A percentile compares a stretch with the other conserved stretches of the same genome.
These are phyloP conservation scores for Ascochyta pisi DNA, from an alignment of 2,329 filamentous ascomycete genomes.

Conservation along the genomic window DNA sequence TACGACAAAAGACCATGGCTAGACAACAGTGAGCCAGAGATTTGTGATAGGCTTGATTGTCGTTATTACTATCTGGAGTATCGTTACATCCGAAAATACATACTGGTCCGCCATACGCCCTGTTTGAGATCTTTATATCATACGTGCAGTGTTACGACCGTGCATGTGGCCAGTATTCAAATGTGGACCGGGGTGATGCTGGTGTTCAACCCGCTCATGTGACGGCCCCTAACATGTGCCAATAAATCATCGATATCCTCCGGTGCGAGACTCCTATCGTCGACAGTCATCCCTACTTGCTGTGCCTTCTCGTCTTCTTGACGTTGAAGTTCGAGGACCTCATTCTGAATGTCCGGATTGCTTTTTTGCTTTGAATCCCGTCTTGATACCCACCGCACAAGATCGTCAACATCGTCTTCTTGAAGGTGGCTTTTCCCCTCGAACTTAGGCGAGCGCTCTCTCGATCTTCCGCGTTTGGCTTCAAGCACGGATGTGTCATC, in stretches of 20 bases:
- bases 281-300: conserved; percentile 27
- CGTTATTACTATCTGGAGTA: no score
- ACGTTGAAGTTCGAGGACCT: background rate
- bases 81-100: background rate
- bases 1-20: no score
- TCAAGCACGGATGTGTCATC: conserved; percentile 11
- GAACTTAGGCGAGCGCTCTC: conserved; percentile 9
- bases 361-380: conserved; percentile 12
- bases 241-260: conserved; percentile 20
- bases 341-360: conserved; percentile 1
- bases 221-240: conserved; percentile 7
- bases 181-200: conserved; percentile 12
- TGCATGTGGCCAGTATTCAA: background rate
- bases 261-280: conserved; percentile 21
- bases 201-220: background rate
- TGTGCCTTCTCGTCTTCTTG: conserved; percentile 24
- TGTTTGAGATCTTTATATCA: background rate
- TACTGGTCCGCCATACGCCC: background rate
- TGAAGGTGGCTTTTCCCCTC: background rate
- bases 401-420: conserved; percentile 19
- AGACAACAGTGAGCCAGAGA: no score
- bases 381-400: conserved; percentile 19
- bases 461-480: conserved; percentile 6
- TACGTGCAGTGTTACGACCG: background rate
- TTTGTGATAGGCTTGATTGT: no score